Percentiles rank a stretch among this genome's conserved stretches.
phyloP scores from a whole-genome alignment of 352 stramenopile species.

The Phytopythium ostracodes region DNA sequence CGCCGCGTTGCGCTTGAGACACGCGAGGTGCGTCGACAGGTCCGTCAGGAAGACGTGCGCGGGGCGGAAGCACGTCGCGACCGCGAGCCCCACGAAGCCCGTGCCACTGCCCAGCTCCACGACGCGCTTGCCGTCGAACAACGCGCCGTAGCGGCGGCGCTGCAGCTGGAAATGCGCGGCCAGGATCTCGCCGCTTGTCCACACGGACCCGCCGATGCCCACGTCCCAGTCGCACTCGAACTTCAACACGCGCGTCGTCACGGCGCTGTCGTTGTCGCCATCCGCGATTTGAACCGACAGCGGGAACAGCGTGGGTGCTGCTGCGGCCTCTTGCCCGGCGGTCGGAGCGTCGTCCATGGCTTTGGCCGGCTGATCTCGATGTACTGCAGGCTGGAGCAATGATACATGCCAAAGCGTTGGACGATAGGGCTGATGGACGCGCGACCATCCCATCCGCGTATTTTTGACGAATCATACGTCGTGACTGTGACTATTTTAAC shows the following conservation, averaged over 20 bases:
- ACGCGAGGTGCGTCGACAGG: constrained; percentile 48
- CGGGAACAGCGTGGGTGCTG: constrained; percentile 22
- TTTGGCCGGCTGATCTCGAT: not conserved
- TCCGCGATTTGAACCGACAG: constrained; percentile 44
- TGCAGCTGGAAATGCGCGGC: constrained; percentile 55
- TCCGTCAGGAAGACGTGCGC: constrained; percentile 63
- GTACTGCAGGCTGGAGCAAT: not conserved
- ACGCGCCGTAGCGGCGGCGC: constrained; percentile 31
- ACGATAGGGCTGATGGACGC: not conserved
- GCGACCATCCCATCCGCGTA: not conserved
- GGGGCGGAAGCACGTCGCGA: constrained; percentile 56
- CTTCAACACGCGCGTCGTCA: constrained; percentile 28
- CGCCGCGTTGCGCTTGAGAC: constrained; percentile 55
- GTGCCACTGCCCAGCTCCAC: constrained; percentile 79
- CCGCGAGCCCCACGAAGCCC: constrained; percentile 67
- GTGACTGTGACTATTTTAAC: not conserved
- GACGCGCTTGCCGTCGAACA: constrained; percentile 60
- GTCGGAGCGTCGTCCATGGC: not conserved
- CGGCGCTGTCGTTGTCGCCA: not conserved
- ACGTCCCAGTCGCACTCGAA: constrained; percentile 80
- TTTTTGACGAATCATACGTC: not conserved
- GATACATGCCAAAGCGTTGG: no score
- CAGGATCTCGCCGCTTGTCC: constrained; percentile 78
- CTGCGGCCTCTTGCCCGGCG: no score
- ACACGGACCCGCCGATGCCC: constrained; percentile 79